phyloP scores from a whole-genome alignment of 1,139 yeast species.

The Tardiomyces digboiensis region DNA sequence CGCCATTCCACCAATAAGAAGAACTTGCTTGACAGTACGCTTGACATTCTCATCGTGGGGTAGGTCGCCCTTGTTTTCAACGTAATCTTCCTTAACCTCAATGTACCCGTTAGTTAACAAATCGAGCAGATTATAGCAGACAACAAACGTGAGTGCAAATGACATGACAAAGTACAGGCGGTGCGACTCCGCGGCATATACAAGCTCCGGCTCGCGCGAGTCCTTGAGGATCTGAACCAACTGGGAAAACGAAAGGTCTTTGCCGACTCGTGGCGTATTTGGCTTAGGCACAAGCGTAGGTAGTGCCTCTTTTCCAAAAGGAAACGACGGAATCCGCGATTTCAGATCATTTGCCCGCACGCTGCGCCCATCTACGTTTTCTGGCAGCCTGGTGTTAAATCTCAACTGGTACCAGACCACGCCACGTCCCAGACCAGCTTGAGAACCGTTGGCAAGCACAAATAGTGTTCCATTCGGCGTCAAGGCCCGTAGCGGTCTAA shows the following conservation, averaged over 20 bases:
- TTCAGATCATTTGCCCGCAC: slow-evolving; percentile 20
- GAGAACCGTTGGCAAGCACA: no score
- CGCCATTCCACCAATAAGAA: slow-evolving; percentile 33
- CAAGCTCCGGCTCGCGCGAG: slow-evolving; percentile 56
- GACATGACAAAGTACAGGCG: slow-evolving; percentile 62
- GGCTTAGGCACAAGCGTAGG: slow-evolving; percentile 56
- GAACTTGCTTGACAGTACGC: slow-evolving; percentile 31
- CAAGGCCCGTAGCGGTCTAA: no score
- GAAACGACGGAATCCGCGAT: slow-evolving; percentile 41
- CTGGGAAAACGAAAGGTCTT: slow-evolving; percentile 48
- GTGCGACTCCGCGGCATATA: slow-evolving; percentile 82
- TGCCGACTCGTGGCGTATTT: slow-evolving; percentile 51
- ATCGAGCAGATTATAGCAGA: slow-evolving; percentile 57
- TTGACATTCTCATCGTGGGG: slow-evolving; percentile 28
- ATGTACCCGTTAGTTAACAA: slow-evolving; percentile 47
- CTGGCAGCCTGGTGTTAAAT: not conserved
- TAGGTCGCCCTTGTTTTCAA: slow-evolving; percentile 41
- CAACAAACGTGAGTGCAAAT: slow-evolving; percentile 58
- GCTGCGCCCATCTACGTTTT: slow-evolving; percentile 3
- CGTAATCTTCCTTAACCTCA: slow-evolving; percentile 47
- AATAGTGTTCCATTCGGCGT: no score
- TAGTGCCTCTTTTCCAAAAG: slow-evolving; percentile 54
- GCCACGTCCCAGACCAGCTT: not conserved
- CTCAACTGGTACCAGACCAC: not conserved
- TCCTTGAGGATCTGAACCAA: slow-evolving; percentile 51